phyloP scores from a whole-genome alignment of 2,329 filamentous ascomycete species.

The Fusarium neocosmosporiellum region DNA sequence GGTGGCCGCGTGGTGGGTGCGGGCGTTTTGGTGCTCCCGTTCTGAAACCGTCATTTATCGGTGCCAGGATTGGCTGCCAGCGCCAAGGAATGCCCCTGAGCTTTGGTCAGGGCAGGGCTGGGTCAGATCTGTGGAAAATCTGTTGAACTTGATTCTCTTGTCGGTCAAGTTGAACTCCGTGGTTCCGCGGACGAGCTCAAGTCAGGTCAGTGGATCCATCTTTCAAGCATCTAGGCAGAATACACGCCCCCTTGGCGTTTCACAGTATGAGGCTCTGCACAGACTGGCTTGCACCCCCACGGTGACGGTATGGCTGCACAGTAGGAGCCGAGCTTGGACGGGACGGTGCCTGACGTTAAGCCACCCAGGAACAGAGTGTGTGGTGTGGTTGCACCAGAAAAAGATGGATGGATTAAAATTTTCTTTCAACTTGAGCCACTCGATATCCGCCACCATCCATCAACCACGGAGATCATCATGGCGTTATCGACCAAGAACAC shows the following conservation, averaged over 20 bases:
- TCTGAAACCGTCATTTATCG: slow-evolving; percentile 30
- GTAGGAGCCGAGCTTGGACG: slow-evolving; percentile 14
- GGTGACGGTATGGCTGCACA: slow-evolving; percentile 16
- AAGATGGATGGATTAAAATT: slow-evolving; percentile 8
- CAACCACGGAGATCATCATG: slow-evolving; percentile 3
- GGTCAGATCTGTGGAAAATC: not conserved
- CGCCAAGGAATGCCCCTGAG: slow-evolving; percentile 7
- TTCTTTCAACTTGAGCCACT: slow-evolving; percentile 1
- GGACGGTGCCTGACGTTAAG: slow-evolving; percentile 34
- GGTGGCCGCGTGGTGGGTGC: slow-evolving; percentile 23
- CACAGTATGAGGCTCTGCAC: slow-evolving; percentile 32
- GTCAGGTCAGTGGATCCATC: not conserved
- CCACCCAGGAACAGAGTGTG: slow-evolving; percentile 22
- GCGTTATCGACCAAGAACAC: slow-evolving; percentile 9
- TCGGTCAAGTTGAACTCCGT: not conserved
- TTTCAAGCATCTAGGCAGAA: no score
- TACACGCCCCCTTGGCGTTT: slow-evolving; percentile 8
- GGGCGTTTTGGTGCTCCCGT: slow-evolving; percentile 32
- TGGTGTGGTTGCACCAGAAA: slow-evolving; percentile 8
- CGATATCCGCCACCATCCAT: slow-evolving; percentile 12
- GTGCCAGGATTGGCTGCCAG: slow-evolving; percentile 28
- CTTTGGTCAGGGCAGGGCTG: not conserved
- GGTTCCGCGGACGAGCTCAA: not conserved
- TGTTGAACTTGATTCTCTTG: not conserved
- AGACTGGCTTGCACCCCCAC: slow-evolving; percentile 24